phyloP scores from a whole-genome alignment of 805 yeast genomes.

The Saccharomycopsis malanga region DNA sequence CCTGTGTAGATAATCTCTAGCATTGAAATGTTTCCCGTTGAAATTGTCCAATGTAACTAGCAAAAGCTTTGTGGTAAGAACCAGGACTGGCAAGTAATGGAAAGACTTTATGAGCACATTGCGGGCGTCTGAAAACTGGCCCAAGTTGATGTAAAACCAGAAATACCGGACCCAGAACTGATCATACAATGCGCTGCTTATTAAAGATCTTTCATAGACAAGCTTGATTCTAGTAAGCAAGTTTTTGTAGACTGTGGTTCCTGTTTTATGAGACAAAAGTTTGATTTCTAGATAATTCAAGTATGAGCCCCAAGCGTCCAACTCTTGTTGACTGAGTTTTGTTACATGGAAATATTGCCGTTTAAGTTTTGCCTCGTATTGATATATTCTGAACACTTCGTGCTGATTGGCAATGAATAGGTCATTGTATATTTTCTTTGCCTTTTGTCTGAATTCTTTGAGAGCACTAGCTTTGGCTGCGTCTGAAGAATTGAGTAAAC shows the following conservation, averaged over 20 bases:
- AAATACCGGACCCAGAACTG: constrained; percentile 45
- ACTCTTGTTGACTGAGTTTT: constrained; percentile 36
- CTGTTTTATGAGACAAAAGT: constrained; percentile 20
- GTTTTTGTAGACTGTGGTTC: constrained; percentile 22
- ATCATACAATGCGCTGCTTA: constrained; percentile 39
- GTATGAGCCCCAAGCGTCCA: constrained; percentile 54
- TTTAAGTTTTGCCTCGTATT: constrained; percentile 39
- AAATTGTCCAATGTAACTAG: constrained; percentile 13
- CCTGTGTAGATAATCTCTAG: constrained; percentile 7
- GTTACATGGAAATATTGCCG: constrained; percentile 34
- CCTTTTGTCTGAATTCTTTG: constrained; percentile 30
- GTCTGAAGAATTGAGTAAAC: not conserved
- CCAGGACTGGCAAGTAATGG: constrained; percentile 21
- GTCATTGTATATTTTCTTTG: constrained; percentile 45
- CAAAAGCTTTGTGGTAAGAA: constrained; percentile 10
- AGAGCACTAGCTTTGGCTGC: constrained; percentile 4
- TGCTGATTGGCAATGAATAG: constrained; percentile 50
- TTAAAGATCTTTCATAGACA: constrained; percentile 42
- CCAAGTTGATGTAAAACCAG: constrained; percentile 33
- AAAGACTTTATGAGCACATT: constrained; percentile 34
- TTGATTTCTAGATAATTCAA: constrained; percentile 43
- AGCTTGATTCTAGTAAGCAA: constrained; percentile 26
- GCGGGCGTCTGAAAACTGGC: constrained; percentile 33
- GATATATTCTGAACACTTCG: constrained; percentile 41
- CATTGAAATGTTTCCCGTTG: constrained; percentile 9